Conservation (phyloP, 2,329 filamentous ascomycete genomes). For the Graphilbum fragrans region DNA sequence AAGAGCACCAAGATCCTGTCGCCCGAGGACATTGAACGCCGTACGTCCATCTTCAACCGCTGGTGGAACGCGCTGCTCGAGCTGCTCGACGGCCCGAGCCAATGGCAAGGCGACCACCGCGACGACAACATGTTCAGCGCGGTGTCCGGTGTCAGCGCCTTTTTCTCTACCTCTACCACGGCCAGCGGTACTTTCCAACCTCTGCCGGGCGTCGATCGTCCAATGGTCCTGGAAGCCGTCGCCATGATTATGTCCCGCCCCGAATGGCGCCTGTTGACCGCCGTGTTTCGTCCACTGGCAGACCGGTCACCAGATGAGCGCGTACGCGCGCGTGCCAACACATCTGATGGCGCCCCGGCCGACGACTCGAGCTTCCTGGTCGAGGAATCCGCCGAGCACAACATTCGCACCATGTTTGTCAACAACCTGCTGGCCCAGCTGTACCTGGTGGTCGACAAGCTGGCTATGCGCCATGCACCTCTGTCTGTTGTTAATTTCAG, state of each 20-base stretch:
- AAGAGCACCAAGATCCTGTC: constrained; percentile 36
- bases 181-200: constrained; percentile 47
- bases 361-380: constrained; percentile 37
- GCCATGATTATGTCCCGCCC: constrained; percentile 76
- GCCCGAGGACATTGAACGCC: constrained; percentile 73
- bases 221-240: constrained; percentile 65
- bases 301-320: constrained; percentile 39
- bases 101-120: constrained; percentile 3
- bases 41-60: constrained; percentile 69
- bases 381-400: constrained; percentile 65
- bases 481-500: constrained; percentile 68
- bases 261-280: constrained; percentile 71
- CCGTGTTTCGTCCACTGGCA: constrained; percentile 50
- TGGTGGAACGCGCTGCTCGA: constrained; percentile 84
- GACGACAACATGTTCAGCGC: constrained; percentile 6
- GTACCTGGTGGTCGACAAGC: constrained; percentile 76
- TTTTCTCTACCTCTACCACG: constrained; percentile 11
- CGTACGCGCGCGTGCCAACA: constrained; percentile 30
- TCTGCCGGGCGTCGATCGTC: constrained; percentile 73
- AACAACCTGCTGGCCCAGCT: constrained; percentile 75
- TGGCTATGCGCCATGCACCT: constrained; percentile 62
- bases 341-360: constrained; percentile 47
- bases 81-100: constrained; percentile 52
- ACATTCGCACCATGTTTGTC: constrained; percentile 76
- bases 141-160: background rate